Evolutionary conservation across 371 early-diverging fungal species (phyloP).

Genomic region (Mortierella sp.): DNA sequence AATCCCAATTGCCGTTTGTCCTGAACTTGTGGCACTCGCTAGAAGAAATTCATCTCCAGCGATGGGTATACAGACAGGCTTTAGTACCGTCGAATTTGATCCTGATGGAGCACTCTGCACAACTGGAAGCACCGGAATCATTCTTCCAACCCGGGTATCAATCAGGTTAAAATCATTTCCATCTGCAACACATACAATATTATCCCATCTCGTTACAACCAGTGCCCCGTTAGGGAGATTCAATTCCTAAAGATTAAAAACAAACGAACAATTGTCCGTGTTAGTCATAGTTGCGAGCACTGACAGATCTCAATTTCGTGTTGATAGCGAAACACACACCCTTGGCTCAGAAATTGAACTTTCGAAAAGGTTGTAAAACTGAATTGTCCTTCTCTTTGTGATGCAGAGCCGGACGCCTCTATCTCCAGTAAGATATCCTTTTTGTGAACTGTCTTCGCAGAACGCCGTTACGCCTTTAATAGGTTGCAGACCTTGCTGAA

Average conservation of each 20-base stretch:
- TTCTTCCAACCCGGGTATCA: slow-evolving; percentile 61
- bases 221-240: slow-evolving; percentile 75
- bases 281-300: neutral
- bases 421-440: slow-evolving; percentile 69
- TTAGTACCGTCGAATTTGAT: slow-evolving; percentile 63
- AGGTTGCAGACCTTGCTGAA: slow-evolving; percentile 62
- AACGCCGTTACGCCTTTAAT: slow-evolving; percentile 80
- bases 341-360: slow-evolving; percentile 52
- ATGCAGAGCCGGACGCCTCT: slow-evolving; percentile 74
- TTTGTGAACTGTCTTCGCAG: slow-evolving; percentile 67
- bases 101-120: slow-evolving; percentile 60
- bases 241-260: slow-evolving; percentile 64
- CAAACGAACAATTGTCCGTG: neutral
- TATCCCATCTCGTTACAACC: slow-evolving; percentile 64
- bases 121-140: slow-evolving; percentile 72
- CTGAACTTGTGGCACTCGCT: slow-evolving; percentile 70
- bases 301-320: neutral
- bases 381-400: slow-evolving; percentile 72
- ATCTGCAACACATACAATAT: slow-evolving; percentile 77
- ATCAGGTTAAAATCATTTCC: slow-evolving; percentile 73
- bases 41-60: slow-evolving; percentile 79
- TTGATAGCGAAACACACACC: slow-evolving; percentile 16
- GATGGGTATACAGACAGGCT: slow-evolving; percentile 74
- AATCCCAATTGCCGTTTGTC: slow-evolving; percentile 77
- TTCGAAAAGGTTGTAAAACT: slow-evolving; percentile 62